These are phyloP conservation scores for Hyaloscypha bicolor DNA, from an alignment of 495 filamentous ascomycete species.

Conservation along the genomic window DNA sequence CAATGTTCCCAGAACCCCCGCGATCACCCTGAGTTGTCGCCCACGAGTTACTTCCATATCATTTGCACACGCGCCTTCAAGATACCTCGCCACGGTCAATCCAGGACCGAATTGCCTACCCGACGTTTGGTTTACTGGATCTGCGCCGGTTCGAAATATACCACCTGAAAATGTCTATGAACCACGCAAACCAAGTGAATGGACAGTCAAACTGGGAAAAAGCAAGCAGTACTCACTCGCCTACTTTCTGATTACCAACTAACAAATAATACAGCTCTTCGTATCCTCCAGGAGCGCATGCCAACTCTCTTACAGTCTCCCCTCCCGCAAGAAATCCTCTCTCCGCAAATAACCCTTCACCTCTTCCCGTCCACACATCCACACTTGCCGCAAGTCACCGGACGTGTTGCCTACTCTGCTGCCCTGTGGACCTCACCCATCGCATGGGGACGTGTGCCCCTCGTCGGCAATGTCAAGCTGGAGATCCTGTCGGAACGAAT, in stretches of 20 bases:
- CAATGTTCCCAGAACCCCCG: slow-evolving; percentile 23
- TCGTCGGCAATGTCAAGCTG: slow-evolving; percentile 85
- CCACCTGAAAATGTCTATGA: slow-evolving; percentile 11
- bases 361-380: slow-evolving; percentile 97
- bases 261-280: slow-evolving; percentile 60
- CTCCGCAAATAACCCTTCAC: slow-evolving; percentile 86
- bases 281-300: slow-evolving; percentile 82
- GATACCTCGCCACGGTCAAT: slow-evolving; percentile 31
- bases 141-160: slow-evolving; percentile 17
- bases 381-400: slow-evolving; percentile 88
- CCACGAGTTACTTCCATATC: slow-evolving; percentile 6
- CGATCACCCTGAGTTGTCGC: slow-evolving; percentile 13
- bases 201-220: slow-evolving; percentile 86
- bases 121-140: slow-evolving; percentile 34
- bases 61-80: slow-evolving; percentile 10
- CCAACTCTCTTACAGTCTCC: slow-evolving; percentile 83
- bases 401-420: slow-evolving; percentile 86
- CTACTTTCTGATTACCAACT: background rate
- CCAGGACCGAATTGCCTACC: slow-evolving; percentile 22
- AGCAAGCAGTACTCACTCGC: slow-evolving; percentile 56
- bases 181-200: slow-evolving; percentile 61
- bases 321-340: slow-evolving; percentile 83
- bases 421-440: slow-evolving; percentile 94
- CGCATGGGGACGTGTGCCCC: slow-evolving; percentile 89
- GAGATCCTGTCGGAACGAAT: slow-evolving; percentile 88